A percentile compares a stretch with the other conserved stretches of the same genome.
phyloP scores from a whole-genome alignment of 805 yeast genomes.

The Jamesozyma jinghongensis region DNA sequence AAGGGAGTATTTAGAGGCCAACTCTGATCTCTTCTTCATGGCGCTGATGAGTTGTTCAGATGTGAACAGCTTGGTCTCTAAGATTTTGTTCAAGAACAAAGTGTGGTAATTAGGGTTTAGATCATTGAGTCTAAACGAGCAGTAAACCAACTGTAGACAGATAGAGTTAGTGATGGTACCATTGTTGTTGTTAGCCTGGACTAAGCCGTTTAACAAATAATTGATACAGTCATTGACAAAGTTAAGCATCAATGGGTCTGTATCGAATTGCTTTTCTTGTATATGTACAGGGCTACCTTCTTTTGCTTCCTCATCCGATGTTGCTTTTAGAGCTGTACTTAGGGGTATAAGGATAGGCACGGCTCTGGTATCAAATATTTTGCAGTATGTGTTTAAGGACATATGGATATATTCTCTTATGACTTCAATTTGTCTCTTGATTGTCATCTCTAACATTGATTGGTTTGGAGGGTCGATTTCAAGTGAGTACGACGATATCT shows the following conservation, averaged over 20 bases:
- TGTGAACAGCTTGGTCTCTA: slow-evolving; percentile 18
- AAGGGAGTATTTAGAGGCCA: slow-evolving; percentile 23
- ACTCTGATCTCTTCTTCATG: slow-evolving; percentile 26
- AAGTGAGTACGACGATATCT: slow-evolving; percentile 38
- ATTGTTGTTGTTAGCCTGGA: background rate
- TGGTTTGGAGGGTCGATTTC: slow-evolving; percentile 13
- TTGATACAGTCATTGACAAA: slow-evolving; percentile 27
- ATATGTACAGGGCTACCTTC: background rate
- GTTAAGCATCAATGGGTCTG: slow-evolving; percentile 29
- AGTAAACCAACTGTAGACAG: slow-evolving; percentile 74
- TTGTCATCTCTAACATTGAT: slow-evolving; percentile 21
- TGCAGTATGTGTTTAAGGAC: slow-evolving; percentile 20
- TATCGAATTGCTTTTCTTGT: slow-evolving; percentile 2
- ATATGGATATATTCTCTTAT: slow-evolving; percentile 54
- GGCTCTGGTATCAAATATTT: slow-evolving; percentile 11
- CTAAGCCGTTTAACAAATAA: slow-evolving; percentile 23
- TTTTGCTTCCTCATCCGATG: no score
- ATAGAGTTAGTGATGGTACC: slow-evolving; percentile 46
- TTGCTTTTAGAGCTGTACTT: no score
- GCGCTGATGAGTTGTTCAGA: slow-evolving; percentile 18
- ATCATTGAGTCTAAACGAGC: slow-evolving; percentile 71
- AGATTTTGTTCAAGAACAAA: slow-evolving; percentile 23
- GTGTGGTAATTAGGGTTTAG: slow-evolving; percentile 26
- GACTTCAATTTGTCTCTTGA: slow-evolving; percentile 74
- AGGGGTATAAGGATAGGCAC: slow-evolving; percentile 11